phyloP scores from a whole-genome alignment of 2,329 filamentous ascomycete genomes.

The Ophiostoma piceae region DNA sequence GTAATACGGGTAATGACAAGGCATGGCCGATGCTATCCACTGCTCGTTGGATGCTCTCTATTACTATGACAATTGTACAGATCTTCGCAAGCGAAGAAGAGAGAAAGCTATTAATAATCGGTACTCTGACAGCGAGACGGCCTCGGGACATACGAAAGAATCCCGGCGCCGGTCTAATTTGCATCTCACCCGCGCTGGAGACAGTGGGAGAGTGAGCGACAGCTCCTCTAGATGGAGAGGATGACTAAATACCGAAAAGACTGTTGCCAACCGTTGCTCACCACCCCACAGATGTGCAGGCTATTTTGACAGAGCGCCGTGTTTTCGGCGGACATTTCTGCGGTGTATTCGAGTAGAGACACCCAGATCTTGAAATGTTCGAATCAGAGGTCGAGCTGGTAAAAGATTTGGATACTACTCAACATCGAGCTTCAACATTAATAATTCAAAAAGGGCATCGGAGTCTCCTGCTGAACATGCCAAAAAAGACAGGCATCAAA shows the following conservation, averaged over 20 bases:
- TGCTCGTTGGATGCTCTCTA: neutral
- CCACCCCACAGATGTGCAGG: neutral
- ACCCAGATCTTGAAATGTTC: neutral
- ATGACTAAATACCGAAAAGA: slow-evolving; percentile 2
- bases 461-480: too few relatives aligned
- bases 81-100: neutral
- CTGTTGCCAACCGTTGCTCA: slow-evolving; percentile 1
- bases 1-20: neutral
- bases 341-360: neutral
- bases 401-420: too few relatives aligned
- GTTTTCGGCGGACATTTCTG: neutral
- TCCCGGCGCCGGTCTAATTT: neutral
- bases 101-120: neutral
- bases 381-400: too few relatives aligned
- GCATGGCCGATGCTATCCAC: neutral
- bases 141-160: slow-evolving; percentile 5
- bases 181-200: neutral
- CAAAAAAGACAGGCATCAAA: too few relatives aligned
- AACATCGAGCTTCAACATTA: too few relatives aligned
- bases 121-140: neutral
- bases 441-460: neutral
- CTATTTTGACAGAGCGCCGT: neutral
- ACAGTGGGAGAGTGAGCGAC: neutral
- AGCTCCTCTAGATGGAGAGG: too few relatives aligned
- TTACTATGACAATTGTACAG: neutral